Percentiles rank a stretch among this genome's conserved stretches.
phyloP scores from a whole-genome alignment of 2,329 filamentous ascomycete genomes.

The Fusarium subtropicale region DNA sequence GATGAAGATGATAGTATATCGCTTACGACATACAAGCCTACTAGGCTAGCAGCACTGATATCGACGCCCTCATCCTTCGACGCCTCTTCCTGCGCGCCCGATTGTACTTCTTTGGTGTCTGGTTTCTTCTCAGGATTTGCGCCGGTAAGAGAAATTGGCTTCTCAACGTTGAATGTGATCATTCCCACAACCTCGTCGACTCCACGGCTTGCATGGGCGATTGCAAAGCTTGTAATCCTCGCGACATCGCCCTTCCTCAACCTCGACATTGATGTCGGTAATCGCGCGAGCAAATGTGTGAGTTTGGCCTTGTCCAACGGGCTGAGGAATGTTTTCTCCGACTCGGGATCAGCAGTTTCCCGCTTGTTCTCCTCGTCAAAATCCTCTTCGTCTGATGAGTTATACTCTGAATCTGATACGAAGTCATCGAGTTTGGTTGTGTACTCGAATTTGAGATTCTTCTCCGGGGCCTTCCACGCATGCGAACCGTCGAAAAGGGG shows the following conservation, averaged over 20 bases:
- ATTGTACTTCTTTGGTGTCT: constrained; percentile 51
- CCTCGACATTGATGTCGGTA: constrained; percentile 80
- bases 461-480: constrained; percentile 81
- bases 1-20: constrained; percentile 85
- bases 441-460: constrained; percentile 83
- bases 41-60: constrained; percentile 77
- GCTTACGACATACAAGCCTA: constrained; percentile 80
- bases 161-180: constrained; percentile 83
- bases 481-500: constrained; percentile 81
- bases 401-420: constrained; percentile 84
- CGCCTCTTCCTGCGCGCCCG: constrained; percentile 50
- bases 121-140: constrained; percentile 71
- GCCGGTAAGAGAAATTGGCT: constrained; percentile 77
- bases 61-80: constrained; percentile 64
- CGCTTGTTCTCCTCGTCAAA: constrained; percentile 68
- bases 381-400: constrained; percentile 87
- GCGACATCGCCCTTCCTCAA: constrained; percentile 88
- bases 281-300: constrained; percentile 81
- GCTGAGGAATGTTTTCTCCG: constrained; percentile 76
- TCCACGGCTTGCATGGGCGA: constrained; percentile 85
- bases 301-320: constrained; percentile 87
- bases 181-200: constrained; percentile 93
- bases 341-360: constrained; percentile 58
- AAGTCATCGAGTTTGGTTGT: constrained; percentile 81
- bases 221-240: constrained; percentile 86